These are phyloP conservation scores for Linaria vulgaris DNA, from an alignment of 257 asterid species.

Conservation along the genomic window DNA sequence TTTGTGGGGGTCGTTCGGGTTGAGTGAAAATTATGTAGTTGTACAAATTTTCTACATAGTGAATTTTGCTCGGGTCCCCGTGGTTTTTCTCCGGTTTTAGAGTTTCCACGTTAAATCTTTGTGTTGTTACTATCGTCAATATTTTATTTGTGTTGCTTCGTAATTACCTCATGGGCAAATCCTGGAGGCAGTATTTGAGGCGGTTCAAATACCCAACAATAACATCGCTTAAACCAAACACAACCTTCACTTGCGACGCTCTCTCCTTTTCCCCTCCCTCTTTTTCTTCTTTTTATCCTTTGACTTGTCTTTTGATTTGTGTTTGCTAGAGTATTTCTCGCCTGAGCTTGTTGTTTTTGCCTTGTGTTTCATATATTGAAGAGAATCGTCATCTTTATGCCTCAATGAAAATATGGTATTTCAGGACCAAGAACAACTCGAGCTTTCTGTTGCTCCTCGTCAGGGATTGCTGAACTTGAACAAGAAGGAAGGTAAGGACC, in stretches of 20 bases:
- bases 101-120: too few relatives aligned
- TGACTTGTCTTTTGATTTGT: conserved; percentile 56
- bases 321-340: conserved; percentile 49
- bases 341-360: conserved; percentile 31
- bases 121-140: too few relatives aligned
- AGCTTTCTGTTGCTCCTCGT: conserved; percentile 33
- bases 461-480: conserved; percentile 33
- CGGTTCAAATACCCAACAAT: too few relatives aligned
- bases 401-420: conserved; percentile 45
- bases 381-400: conserved; percentile 41
- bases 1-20: too few relatives aligned
- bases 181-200: too few relatives aligned
- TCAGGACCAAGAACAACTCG: conserved; percentile 58
- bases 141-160: too few relatives aligned
- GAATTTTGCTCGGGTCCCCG: too few relatives aligned
- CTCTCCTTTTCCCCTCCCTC: conserved; percentile 45
- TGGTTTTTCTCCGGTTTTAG: too few relatives aligned
- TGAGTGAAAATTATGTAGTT: too few relatives aligned
- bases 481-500: conserved; percentile 73
- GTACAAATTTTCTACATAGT: too few relatives aligned
- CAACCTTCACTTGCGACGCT: conserved; percentile 33
- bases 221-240: too few relatives aligned
- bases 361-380: conserved; percentile 30
- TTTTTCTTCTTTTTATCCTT: conserved; percentile 44
- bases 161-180: too few relatives aligned